Base-by-base conservation (phyloP, 139 green algal species). In the Coccomyxa sp. region DNA sequence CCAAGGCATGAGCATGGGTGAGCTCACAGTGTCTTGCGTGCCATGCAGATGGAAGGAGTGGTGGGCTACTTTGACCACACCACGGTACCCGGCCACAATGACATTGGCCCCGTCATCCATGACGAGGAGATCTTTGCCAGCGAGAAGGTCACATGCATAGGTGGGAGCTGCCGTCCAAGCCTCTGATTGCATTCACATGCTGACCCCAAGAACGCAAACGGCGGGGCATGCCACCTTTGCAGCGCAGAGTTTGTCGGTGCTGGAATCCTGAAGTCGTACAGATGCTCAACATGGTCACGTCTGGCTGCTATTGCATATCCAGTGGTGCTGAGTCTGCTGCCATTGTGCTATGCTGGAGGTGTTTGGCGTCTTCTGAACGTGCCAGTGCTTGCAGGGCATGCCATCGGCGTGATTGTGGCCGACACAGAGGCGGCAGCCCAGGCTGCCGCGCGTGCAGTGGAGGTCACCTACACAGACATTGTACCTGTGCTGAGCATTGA, bases 101-200 rank as follows among this genome's bases (percentile, higher is more conserved):
- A 84, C 29, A 95, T 98, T 29, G 95, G 95, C 0, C 80, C 94
- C 0, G 90, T 97, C 24, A 80, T 90, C 35, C 79, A 90, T 31
- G 96, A 99, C 68, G 95, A 99, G 83, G 88, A 98, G 85, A 83
- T 95, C 40, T 98, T 99, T 86, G 95, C 94, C 7, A 89, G 81
- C 2, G 78, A 93, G 27, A 44, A 85, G 31, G 95, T 98, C 44
- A 97, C 91, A 1, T 94, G 87, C 76, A 92, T 99, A 29, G 95
- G 95, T 91, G n/a, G n/a, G n/a, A 96, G 89, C 86, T 92, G 77
- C 9, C 24, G 54, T 10, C 24, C 31, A 22, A 74, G 31, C 69
- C 31, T 74, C 33, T 36, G 31, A 36, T 36, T 38, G 31, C 27
- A 74, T 22, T 33, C 24, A 22, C 69, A n/a, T 68, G 54, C 18